A percentile compares a stretch with the other conserved stretches of the same genome.
Conservation (phyloP, 148 eudicot species). For the Chenopodium suecicum region DNA sequence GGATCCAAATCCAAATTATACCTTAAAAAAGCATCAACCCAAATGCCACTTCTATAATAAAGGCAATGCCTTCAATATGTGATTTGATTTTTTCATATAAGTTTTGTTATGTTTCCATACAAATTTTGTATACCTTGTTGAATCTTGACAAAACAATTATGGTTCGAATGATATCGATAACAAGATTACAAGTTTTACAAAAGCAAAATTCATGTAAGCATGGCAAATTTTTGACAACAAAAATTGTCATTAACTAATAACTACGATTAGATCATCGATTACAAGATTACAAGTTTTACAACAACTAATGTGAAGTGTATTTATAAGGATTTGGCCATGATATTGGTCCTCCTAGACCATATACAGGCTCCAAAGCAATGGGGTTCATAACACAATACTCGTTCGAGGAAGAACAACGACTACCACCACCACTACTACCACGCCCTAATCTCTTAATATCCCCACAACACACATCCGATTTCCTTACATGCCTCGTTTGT, state of each 20-base stretch:
- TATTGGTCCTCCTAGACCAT: constrained; percentile 33
- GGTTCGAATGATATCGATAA: too few relatives aligned
- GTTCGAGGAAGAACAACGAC: constrained; percentile 24
- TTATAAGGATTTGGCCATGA: constrained; percentile 22
- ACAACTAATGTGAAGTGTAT: constrained; percentile 8
- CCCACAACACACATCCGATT: constrained; percentile 19
- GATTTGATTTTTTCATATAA: too few relatives aligned
- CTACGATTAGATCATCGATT: not conserved
- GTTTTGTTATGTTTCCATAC: too few relatives aligned
- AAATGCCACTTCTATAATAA: too few relatives aligned
- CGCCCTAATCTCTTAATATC: constrained; percentile 23
- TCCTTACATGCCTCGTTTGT: constrained; percentile 19
- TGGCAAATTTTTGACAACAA: not conserved
- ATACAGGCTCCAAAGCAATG: constrained; percentile 30
- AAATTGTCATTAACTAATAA: too few relatives aligned
- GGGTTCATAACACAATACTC: constrained; percentile 54
- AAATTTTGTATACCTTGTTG: not conserved
- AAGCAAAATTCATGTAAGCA: not conserved
- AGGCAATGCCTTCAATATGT: too few relatives aligned
- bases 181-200: too few relatives aligned
- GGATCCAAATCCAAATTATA: too few relatives aligned
- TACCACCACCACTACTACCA: constrained; percentile 10
- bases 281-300: not conserved
- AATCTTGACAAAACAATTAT: not conserved
- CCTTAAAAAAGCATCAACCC: too few relatives aligned